These are phyloP conservation scores for Pezicula neosporulosa DNA, from an alignment of 2,329 filamentous ascomycete genomes.

Conservation along the genomic window DNA sequence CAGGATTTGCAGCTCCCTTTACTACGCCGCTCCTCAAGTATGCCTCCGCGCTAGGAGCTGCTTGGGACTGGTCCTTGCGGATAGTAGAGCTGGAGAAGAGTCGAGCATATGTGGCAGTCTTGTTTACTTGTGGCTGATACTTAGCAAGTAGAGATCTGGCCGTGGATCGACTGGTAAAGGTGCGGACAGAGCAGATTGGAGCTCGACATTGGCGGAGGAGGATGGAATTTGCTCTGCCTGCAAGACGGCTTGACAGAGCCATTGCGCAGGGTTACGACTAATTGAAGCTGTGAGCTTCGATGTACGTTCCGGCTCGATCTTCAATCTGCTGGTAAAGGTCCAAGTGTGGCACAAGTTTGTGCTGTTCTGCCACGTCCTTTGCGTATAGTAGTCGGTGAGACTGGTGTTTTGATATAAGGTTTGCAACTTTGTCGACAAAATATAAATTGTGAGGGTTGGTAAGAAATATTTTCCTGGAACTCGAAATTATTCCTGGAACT, in stretches of 20 bases:
- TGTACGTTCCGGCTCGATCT: conserved; percentile 6
- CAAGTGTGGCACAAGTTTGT: conserved; percentile 1
- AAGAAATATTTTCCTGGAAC: too few species aligned
- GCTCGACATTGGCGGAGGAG: conserved; percentile 27
- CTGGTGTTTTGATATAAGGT: conserved; percentile 6
- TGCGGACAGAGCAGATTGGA: conserved; percentile 17
- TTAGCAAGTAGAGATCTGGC: conserved; percentile 19
- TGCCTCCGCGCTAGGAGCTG: conserved; percentile 77
- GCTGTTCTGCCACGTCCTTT: too few species aligned
- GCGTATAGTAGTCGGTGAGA: neutral
- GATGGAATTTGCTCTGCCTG: conserved; percentile 22
- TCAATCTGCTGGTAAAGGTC: neutral
- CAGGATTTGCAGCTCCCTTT: conserved; percentile 69
- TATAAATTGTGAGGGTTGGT: too few species aligned
- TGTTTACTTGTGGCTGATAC: conserved; percentile 16
- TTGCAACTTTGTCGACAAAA: too few species aligned
- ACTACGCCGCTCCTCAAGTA: conserved; percentile 88
- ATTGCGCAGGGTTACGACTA: conserved; percentile 22
- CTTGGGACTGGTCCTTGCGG: conserved; percentile 43
- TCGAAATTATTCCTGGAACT: too few species aligned
- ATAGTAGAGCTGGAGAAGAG: conserved; percentile 26
- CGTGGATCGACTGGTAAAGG: conserved; percentile 25
- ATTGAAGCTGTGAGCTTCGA: conserved; percentile 14
- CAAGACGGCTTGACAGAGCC: conserved; percentile 28
- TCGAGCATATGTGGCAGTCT: conserved; percentile 21